These are phyloP conservation scores for Aurantiochytrium sp. DNA, from an alignment of 108 stramenopile genomes.

Conservation along the genomic window DNA sequence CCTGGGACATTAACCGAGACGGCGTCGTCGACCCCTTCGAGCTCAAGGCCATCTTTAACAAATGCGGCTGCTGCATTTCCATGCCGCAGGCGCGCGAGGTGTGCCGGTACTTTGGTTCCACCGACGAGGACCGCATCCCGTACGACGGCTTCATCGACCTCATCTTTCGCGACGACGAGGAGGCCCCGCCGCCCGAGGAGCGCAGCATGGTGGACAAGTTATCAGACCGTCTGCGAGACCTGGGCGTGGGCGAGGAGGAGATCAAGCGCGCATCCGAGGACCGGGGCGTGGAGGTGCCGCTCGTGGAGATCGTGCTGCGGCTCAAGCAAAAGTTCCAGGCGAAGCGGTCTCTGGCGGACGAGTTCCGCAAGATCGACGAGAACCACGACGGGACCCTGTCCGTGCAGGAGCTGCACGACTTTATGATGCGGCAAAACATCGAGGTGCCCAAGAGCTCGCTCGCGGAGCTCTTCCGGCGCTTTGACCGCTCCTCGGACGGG, in stretches of 20 bases:
- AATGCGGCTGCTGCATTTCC: neutral
- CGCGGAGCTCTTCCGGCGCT: neutral
- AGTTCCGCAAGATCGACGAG: constrained; percentile 20
- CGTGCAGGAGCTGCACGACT: neutral
- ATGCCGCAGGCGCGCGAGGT: neutral
- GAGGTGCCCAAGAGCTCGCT: neutral
- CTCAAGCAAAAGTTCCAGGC: constrained; percentile 11
- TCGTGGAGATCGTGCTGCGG: neutral
- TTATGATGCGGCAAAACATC: neutral
- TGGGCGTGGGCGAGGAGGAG: constrained; percentile 13
- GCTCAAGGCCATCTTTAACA: neutral
- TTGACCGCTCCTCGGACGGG: neutral
- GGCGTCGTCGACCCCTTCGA: constrained; percentile 20
- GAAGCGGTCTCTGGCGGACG: neutral
- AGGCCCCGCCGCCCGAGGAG: neutral
- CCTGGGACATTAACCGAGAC: constrained; percentile 18
- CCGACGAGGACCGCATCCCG: neutral
- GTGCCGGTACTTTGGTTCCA: constrained; percentile 2
- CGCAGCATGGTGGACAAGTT: neutral
- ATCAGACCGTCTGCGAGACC: neutral
- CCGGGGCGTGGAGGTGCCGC: neutral
- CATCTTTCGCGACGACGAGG: constrained; percentile 6
- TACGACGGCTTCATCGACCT: constrained; percentile 14
- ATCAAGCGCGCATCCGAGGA: neutral
- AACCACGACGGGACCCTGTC: neutral